Conservation (phyloP, 2,329 filamentous ascomycete species). For the Myriosclerotinia scirpicola region DNA sequence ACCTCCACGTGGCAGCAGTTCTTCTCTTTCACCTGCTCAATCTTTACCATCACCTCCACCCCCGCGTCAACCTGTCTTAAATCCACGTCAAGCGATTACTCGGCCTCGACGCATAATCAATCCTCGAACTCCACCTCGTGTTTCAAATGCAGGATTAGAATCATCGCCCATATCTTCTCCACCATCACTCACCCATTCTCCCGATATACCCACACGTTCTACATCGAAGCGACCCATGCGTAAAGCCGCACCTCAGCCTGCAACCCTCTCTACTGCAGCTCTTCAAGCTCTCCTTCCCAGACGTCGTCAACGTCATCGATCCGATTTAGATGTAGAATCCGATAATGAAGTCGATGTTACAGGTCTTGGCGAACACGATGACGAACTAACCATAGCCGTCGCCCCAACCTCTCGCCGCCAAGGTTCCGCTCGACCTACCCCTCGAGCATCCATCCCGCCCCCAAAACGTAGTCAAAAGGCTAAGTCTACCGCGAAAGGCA, state of each 20-base stretch:
- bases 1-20: conserved; percentile 40
- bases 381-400: conserved; percentile 53
- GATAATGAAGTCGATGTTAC: conserved; percentile 50
- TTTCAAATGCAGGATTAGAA: conserved; percentile 26
- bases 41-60: conserved; percentile 30
- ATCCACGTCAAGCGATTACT: conserved; percentile 23
- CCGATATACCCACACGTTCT: conserved; percentile 45
- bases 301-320: conserved; percentile 37
- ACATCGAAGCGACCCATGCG: conserved; percentile 24
- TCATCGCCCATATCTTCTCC: conserved; percentile 53
- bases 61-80: conserved; percentile 27
- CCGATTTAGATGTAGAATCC: conserved; percentile 45
- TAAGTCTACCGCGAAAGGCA: conserved; percentile 31
- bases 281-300: conserved; percentile 43
- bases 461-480: conserved; percentile 8
- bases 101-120: conserved; percentile 33
- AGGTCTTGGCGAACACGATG: conserved; percentile 52
- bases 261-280: conserved; percentile 40
- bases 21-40: conserved; percentile 31
- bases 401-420: conserved; percentile 41
- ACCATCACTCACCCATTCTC: conserved; percentile 66
- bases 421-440: conserved; percentile 28
- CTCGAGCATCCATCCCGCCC: not conserved
- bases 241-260: conserved; percentile 32
- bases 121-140: conserved; percentile 35